Base-by-base conservation (phyloP, 2,329 filamentous ascomycete genomes). In the Alternaria burnsii region DNA sequence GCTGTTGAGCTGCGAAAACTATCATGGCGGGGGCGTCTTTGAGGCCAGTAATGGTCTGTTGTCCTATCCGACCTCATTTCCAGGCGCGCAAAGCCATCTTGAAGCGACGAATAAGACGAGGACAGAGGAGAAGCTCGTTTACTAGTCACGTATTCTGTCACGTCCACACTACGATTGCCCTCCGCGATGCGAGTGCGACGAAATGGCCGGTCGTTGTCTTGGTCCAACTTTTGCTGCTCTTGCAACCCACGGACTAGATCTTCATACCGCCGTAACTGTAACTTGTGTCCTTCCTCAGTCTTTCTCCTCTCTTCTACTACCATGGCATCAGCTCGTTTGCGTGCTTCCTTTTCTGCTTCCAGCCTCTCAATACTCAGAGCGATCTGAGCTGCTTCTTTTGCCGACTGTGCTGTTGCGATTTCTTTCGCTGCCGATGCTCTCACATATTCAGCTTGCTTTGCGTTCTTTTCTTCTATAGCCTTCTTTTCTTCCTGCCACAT, bases 131-230 rank as follows among this genome's bases (percentile, higher is more conserved):
- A 40, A 36, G 32, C 26, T 5, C 52, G 24, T 14, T 42, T 55
- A 5, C 62, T 55, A 9, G 53, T 58, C 14, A 52, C 51, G 38
- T 60, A 72, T 44, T 72, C 70, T 11, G 57, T 56, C 12, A 72
- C 67, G 28, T 72, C 70, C 18, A 71, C 58, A 30, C 52, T 66
- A 5, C 64, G 62, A 32, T 60, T 58, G 1, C 66, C 62, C 18
- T 67, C 64, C 3, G 52, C 40, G 4, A 70, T 59, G 18, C 48
- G 55, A 14, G 65, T 70, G 9, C 62, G 61, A 9, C 65, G 59
- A 34, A 66, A 32, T 5, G 59, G 41, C 11, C 4, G 44, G 9
- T 53, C 47, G 8, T 2, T 42, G 4, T 44, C 36, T 20, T 46
- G 53, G 26, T 59, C 41, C 16, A 38, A 20, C n/a, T 20, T 55